These are phyloP conservation scores for Cercospora nicotianae DNA, from an alignment of 2,329 filamentous ascomycete genomes.

Conservation along the genomic window DNA sequence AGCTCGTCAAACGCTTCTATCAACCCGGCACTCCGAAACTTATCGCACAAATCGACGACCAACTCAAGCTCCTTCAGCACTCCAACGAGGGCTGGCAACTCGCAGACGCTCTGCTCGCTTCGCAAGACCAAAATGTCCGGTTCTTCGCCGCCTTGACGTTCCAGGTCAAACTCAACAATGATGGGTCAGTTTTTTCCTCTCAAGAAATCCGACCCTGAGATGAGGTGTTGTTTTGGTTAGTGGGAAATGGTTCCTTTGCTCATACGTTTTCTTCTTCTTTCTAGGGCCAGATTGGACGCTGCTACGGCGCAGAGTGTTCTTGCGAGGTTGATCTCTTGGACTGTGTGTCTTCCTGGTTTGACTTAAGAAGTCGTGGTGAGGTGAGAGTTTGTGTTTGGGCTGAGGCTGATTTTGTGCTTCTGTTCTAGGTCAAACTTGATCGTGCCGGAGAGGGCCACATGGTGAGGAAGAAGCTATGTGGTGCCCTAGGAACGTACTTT, in stretches of 20 bases:
- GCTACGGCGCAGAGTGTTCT: slow-evolving; percentile 61
- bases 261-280: slow-evolving; percentile 17
- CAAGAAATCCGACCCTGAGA: slow-evolving; percentile 29
- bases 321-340: slow-evolving; percentile 62
- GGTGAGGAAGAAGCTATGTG: slow-evolving; percentile 72
- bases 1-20: slow-evolving; percentile 54
- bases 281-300: slow-evolving; percentile 51
- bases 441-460: slow-evolving; percentile 56
- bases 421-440: slow-evolving; percentile 43
- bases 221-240: slow-evolving; percentile 27
- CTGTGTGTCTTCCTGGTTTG: slow-evolving; percentile 43
- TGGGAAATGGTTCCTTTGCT: slow-evolving; percentile 26
- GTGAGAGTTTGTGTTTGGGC: neutral
- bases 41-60: slow-evolving; percentile 63
- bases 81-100: slow-evolving; percentile 82
- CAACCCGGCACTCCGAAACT: slow-evolving; percentile 47
- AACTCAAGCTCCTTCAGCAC: slow-evolving; percentile 75
- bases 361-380: neutral
- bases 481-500: slow-evolving; percentile 75
- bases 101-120: slow-evolving; percentile 71
- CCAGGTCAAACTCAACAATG: slow-evolving; percentile 81
- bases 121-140: slow-evolving; percentile 70
- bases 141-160: slow-evolving; percentile 94
- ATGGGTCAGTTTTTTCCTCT: slow-evolving; percentile 35
- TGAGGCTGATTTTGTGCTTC: neutral